phyloP scores from a whole-genome alignment of 768 basidiomycete genomes.

The Kwoniella sp. region DNA sequence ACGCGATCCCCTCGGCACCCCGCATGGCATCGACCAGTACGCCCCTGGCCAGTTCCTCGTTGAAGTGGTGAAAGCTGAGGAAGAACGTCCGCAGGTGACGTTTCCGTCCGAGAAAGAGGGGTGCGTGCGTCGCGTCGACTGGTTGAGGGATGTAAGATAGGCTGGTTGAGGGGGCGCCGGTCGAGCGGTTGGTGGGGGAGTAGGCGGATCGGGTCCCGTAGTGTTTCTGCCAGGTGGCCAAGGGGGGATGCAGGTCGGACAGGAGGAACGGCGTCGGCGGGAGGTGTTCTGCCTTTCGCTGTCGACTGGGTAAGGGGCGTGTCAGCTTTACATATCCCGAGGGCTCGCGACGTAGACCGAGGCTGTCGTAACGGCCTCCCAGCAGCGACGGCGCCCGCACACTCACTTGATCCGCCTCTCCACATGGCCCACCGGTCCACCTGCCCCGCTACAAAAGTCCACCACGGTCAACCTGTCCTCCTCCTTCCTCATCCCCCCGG shows the following conservation, averaged over 20 bases:
- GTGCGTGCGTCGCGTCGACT: slow-evolving; percentile 37
- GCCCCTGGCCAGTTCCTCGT: slow-evolving; percentile 32
- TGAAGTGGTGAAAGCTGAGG: slow-evolving; percentile 48
- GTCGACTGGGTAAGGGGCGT: slow-evolving; percentile 14
- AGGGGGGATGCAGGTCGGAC: slow-evolving; percentile 43
- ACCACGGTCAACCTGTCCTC: slow-evolving; percentile 23
- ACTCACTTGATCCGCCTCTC: slow-evolving; percentile 46
- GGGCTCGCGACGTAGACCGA: no score
- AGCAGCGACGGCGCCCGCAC: not conserved
- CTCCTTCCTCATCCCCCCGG: not conserved
- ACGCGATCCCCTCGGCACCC: slow-evolving; percentile 42
- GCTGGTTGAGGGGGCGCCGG: not conserved
- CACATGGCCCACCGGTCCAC: slow-evolving; percentile 40
- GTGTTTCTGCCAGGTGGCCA: slow-evolving; percentile 22
- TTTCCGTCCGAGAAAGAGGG: slow-evolving; percentile 6
- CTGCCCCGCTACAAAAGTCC: slow-evolving; percentile 45
- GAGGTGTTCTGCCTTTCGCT: slow-evolving; percentile 11
- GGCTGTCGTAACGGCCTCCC: not conserved
- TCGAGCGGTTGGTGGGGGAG: slow-evolving; percentile 10
- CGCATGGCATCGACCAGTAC: slow-evolving; percentile 45
- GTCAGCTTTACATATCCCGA: no score
- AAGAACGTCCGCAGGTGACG: slow-evolving; percentile 45
- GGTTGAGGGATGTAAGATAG: slow-evolving; percentile 31
- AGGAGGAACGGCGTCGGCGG: slow-evolving; percentile 32
- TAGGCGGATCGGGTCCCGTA: not conserved